Conservation (phyloP, 805 yeast genomes). For the Blastobotrys muscicola region DNA sequence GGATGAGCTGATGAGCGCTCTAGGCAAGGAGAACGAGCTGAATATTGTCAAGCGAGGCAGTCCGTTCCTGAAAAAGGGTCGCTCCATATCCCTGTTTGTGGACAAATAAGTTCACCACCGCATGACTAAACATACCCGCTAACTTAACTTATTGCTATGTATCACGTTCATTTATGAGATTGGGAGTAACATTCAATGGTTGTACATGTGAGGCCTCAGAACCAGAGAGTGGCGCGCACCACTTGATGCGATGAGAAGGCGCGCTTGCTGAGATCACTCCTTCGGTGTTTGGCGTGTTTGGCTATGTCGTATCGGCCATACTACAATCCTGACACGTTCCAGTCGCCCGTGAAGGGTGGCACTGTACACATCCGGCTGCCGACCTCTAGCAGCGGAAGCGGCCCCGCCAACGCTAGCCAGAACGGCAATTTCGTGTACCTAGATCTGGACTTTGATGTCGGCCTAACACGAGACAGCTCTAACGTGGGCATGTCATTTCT, state of each 20-base stretch:
- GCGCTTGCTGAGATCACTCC: too few relatives aligned
- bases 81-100: constrained; percentile 11
- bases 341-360: constrained; percentile 32
- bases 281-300: constrained; percentile 2
- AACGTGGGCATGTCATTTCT: constrained; percentile 53
- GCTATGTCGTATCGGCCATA: constrained; percentile 45
- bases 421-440: constrained; percentile 19
- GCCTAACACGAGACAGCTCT: constrained; percentile 15
- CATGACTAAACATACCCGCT: too few relatives aligned
- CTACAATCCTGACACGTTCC: constrained; percentile 57
- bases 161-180: too few relatives aligned
- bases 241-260: too few relatives aligned
- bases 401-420: constrained; percentile 9
- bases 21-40: constrained; percentile 11
- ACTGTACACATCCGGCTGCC: constrained; percentile 11
- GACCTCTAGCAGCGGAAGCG: constrained; percentile 6
- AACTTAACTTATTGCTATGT: too few relatives aligned
- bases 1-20: constrained; percentile 1
- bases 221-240: too few relatives aligned
- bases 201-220: too few relatives aligned
- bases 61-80: constrained; percentile 6
- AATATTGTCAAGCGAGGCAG: constrained; percentile 10
- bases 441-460: constrained; percentile 15
- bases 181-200: too few relatives aligned
- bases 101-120: not conserved